These are phyloP conservation scores for Acmispon strigosus DNA, from an alignment of 306 rosid species.

Conservation along the genomic window DNA sequence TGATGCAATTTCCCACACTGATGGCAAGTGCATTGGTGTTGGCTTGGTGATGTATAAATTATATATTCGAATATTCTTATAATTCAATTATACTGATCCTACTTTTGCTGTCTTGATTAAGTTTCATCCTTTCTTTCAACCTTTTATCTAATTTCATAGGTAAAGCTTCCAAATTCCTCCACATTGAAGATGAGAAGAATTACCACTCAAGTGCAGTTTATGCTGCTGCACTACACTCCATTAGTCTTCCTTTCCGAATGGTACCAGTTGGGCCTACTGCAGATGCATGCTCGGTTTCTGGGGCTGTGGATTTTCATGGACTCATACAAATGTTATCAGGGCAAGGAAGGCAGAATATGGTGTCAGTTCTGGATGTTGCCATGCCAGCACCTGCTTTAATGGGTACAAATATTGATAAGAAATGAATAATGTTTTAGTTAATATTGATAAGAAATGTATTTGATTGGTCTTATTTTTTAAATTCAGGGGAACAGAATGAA, in stretches of 20 bases:
- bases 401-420: conserved; percentile 37
- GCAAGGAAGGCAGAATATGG: conserved; percentile 72
- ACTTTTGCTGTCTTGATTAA: conserved; percentile 7
- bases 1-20: background rate
- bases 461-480: conserved; percentile 31
- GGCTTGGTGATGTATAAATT: conserved; percentile 9
- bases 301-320: conserved; percentile 64
- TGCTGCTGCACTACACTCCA: conserved; percentile 73
- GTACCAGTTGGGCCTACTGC: conserved; percentile 55
- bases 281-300: conserved; percentile 47
- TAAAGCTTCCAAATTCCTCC: conserved; percentile 56
- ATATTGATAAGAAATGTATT: conserved; percentile 6
- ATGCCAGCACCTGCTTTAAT: conserved; percentile 76
- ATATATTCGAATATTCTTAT: background rate
- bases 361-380: conserved; percentile 70
- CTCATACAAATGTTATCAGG: conserved; percentile 64
- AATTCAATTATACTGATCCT: conserved; percentile 6
- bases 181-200: conserved; percentile 53
- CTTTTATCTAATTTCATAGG: conserved; percentile 41
- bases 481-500: conserved; percentile 41
- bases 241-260: conserved; percentile 82
- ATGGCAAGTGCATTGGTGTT: conserved; percentile 4
- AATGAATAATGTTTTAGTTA: background rate
- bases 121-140: background rate
- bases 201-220: conserved; percentile 84